A percentile compares a stretch with the other conserved stretches of the same genome.
These are phyloP conservation scores for Cochlearia excelsa DNA, from an alignment of 345 rosid genomes.

Conservation along the genomic window DNA sequence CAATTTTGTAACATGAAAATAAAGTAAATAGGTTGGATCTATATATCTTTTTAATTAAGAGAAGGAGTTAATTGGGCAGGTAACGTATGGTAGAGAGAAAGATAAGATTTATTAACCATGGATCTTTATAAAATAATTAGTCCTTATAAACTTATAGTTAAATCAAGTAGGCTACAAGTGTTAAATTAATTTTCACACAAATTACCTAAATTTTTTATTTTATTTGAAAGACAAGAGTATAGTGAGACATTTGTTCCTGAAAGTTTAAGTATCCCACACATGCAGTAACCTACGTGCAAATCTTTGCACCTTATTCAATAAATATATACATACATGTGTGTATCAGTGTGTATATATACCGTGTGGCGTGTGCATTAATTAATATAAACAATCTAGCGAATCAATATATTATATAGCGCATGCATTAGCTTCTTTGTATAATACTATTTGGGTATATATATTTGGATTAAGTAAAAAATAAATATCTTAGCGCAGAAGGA, in stretches of 20 bases:
- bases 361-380: background rate
- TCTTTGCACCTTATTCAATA: slow-evolving; percentile 24
- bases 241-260: slow-evolving; percentile 31
- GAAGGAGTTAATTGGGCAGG: too few species aligned
- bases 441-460: slow-evolving; percentile 11
- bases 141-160: too few species aligned
- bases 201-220: too few species aligned
- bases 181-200: too few species aligned
- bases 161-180: too few species aligned
- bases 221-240: too few species aligned
- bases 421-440: slow-evolving; percentile 29
- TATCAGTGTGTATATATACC: slow-evolving; percentile 10
- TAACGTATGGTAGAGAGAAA: too few species aligned
- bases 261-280: slow-evolving; percentile 36
- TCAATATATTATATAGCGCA: slow-evolving; percentile 11
- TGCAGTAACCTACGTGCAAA: slow-evolving; percentile 37
- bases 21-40: too few species aligned
- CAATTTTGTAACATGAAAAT: too few species aligned
- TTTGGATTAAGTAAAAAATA: background rate
- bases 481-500: slow-evolving; percentile 37
- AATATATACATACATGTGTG: background rate
- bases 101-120: too few species aligned
- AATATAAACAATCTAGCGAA: background rate
- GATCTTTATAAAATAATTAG: too few species aligned
- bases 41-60: too few species aligned